Evolutionary conservation across 352 stramenopile species (phyloP).

Genomic region (Peronospora farinosa): DNA sequence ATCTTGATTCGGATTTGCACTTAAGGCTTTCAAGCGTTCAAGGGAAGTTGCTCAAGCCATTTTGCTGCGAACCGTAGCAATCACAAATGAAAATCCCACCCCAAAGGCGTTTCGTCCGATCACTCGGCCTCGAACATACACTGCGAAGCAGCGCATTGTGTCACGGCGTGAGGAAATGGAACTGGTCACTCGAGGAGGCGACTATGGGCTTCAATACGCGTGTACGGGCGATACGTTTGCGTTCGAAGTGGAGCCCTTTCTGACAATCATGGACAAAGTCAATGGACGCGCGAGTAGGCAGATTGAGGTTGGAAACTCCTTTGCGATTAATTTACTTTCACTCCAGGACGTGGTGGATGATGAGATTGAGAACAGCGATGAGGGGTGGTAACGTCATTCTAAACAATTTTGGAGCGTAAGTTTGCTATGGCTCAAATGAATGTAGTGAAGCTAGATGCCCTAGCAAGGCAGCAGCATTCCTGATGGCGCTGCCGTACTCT

Average conservation of each 20-base stretch:
- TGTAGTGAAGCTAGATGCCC: too few species aligned
- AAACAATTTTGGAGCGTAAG: slow-evolving; percentile 27
- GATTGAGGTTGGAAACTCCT: background rate
- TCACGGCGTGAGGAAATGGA: slow-evolving; percentile 39
- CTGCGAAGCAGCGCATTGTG: slow-evolving; percentile 39
- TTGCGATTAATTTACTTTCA: slow-evolving; percentile 12
- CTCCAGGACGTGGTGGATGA: slow-evolving; percentile 40
- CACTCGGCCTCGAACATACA: slow-evolving; percentile 42
- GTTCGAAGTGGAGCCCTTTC: slow-evolving; percentile 65
- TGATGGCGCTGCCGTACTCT: too few species aligned
- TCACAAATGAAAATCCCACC: slow-evolving; percentile 64
- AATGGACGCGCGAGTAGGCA: slow-evolving; percentile 3
- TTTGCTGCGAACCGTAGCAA: slow-evolving; percentile 52
- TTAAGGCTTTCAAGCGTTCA: slow-evolving; percentile 50
- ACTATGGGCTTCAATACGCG: slow-evolving; percentile 22
- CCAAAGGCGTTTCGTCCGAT: slow-evolving; percentile 73
- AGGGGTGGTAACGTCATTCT: slow-evolving; percentile 34
- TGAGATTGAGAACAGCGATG: slow-evolving; percentile 65
- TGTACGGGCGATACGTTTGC: slow-evolving; percentile 57
- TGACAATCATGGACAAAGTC: slow-evolving; percentile 36
- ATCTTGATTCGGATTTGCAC: background rate
- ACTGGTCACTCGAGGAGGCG: slow-evolving; percentile 11
- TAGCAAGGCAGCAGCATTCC: too few species aligned
- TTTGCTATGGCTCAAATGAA: background rate
- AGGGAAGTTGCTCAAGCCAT: slow-evolving; percentile 49